Conservation (phyloP, 208 protist species). For the Leishmania major region DNA sequence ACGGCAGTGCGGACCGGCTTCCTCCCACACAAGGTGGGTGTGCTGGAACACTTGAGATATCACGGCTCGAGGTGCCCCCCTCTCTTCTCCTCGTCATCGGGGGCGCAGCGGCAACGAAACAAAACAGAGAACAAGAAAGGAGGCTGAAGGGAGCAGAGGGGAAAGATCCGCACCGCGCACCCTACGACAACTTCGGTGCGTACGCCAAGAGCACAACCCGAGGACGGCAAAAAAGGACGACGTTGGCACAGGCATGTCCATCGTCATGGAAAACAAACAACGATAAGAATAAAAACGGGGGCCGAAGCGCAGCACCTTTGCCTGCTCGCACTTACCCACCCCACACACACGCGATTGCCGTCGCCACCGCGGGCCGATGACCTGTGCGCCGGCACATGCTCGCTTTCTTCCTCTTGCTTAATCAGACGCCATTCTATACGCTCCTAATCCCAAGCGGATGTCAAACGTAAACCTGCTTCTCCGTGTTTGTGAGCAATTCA, state of each 20-base stretch:
- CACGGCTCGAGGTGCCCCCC: background rate
- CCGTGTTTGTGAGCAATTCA: background rate
- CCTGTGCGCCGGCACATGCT: background rate
- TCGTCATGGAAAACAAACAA: background rate
- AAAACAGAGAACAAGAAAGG: background rate
- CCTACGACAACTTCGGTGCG: background rate
- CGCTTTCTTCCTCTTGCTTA: background rate
- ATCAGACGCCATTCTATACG: background rate
- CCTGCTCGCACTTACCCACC: background rate
- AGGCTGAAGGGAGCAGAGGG: background rate
- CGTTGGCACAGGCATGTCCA: background rate
- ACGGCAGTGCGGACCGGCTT: background rate
- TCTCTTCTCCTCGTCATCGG: background rate
- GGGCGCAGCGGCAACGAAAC: background rate
- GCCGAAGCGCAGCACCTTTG: background rate
- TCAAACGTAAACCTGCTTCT: background rate
- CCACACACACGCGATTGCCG: background rate
- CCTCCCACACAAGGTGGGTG: background rate
- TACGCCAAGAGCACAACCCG: background rate
- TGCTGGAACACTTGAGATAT: background rate
- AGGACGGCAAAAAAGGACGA: background rate
- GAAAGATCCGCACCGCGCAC: background rate
- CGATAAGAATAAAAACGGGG: background rate
- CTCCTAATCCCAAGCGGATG: background rate
- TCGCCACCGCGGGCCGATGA: background rate